Base-by-base conservation (phyloP, 257 asterid species). In the Anisodus tanguticus region DNA sequence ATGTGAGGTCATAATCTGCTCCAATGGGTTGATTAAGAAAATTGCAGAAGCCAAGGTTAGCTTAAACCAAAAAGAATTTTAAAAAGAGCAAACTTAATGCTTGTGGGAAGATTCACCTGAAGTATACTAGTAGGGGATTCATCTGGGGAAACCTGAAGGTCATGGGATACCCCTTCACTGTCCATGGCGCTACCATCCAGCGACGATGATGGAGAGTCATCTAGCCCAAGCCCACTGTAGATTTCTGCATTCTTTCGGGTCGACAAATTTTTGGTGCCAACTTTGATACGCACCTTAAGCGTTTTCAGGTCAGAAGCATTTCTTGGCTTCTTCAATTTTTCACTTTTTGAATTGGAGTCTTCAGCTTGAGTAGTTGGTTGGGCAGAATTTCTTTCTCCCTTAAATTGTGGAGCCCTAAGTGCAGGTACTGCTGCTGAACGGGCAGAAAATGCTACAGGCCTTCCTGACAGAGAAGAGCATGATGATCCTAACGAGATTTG, bases 171-270 rank as follows among this genome's bases (percentile, higher is more conserved):
- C 83, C 94, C 91, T 85, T 86, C 95, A 88, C 95, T 88, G 78
- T 93, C 87, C 35, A 88, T 13, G 63, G 92, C 97, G 84, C 94
- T 93, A 85, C 92, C 97, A 66, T 94, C 96, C 88, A 92, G 85
- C 0, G 99, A 95, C 37, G 99, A 92, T 26, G 98, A 91, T 59
- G 99, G 98, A 84, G 98, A 93, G 82, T 90, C 94, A 74, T 88
- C 95, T 41, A 97, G 98, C 45, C 99, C 99, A 54, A 95, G 98
- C 45, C 99, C 99, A 86, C 95, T 88, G 87, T 97, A 95, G 88
- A 97, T 90, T 66, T 95, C 98, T 86, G 93, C 94, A 89, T 93
- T 95, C 91, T 93, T 93, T 84, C 84, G 92, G 83, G 93, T 85
- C 82, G 90, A 86, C 87, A 92, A 88, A 88, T 93, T 91, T 83